Evolutionary conservation across 495 filamentous ascomycete species (phyloP), one percentile per base, ranked within the genome.

Genomic region (Podospora conica): DNA sequence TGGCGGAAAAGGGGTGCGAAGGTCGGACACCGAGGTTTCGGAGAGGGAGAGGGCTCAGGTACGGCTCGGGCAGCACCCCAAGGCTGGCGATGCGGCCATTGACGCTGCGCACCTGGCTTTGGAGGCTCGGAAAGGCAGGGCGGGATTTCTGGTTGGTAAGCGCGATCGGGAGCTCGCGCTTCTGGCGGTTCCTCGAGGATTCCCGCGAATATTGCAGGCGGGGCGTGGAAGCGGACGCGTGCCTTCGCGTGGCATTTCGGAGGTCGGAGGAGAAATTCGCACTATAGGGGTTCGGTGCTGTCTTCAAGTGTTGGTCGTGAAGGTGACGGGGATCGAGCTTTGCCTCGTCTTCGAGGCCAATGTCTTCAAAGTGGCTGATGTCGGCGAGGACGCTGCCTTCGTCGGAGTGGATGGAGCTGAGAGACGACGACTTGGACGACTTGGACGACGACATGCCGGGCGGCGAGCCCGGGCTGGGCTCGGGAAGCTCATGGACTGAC

Each of bases 361-460:
- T 96, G 60, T 98, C 95, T 75, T 98, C 95, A 71, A 98, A 97
- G 71, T 97, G 88, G 60, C 83, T 84, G 53, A 87, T 84, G 72
- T 94, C 89, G 31, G 86, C 83, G 54, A 90, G 82, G 65, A 84
- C 83, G 64, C 81, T 84, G 64, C 87, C 85, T 28, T 87, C 83
- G 69, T 88, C 90, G 54, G 88, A 88, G 56, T 86, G 85, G 27
- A 90, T 86, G 15, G 89, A 96, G 69, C 87, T 88, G 66, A 93
- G 88, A n/a, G 93, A 95, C 18, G 91, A 95, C 33, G 89, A 91
- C 74, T 96, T 95, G 64, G 91, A 96, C 64, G 91, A 95, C 73
- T 91, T 94, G 55, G 92, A 96, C 58, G 86, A 85, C 67, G 88
- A 91, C 73, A 96, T 83, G 66, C 91, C 90, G 66, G 93, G 93